A percentile compares a stretch with the other conserved stretches of the same genome.
phyloP scores from a whole-genome alignment of 1,284 basidiomycete species.

The Amylostereum areolatum region DNA sequence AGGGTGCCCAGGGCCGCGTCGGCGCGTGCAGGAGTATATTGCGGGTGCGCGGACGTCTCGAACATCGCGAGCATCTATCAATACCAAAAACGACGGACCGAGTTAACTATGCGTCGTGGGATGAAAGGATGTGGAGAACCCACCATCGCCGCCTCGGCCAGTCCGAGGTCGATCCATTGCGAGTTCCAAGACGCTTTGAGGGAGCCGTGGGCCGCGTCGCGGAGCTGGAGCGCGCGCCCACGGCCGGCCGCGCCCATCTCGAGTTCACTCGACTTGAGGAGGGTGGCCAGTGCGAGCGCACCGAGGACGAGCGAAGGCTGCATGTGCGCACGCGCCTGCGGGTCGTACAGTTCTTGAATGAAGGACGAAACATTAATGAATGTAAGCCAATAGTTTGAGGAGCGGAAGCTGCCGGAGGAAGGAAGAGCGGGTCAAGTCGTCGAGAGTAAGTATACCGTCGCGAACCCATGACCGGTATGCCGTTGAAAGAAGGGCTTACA shows the following conservation, averaged over 20 bases:
- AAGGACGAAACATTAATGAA: conserved; percentile 58
- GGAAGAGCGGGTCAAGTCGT: conserved; percentile 1
- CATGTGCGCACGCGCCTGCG: conserved; percentile 43
- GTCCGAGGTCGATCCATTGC: conserved; percentile 50
- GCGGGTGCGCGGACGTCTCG: conserved; percentile 67
- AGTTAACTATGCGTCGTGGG: neutral
- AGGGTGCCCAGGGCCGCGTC: conserved; percentile 47
- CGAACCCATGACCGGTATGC: too few species aligned
- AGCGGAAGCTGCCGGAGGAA: conserved; percentile 32
- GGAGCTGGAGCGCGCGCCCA: conserved; percentile 44
- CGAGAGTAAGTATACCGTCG: conserved; percentile 1
- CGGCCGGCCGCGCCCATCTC: conserved; percentile 48
- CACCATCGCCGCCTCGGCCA: conserved; percentile 73
- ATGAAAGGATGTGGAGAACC: conserved; percentile 20
- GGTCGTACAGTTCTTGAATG: conserved; percentile 44
- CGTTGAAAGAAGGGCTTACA: conserved; percentile 35
- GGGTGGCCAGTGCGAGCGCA: conserved; percentile 60
- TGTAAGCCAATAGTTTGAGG: conserved; percentile 53
- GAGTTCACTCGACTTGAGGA: conserved; percentile 68
- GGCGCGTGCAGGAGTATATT: conserved; percentile 50
- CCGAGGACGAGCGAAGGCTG: conserved; percentile 67
- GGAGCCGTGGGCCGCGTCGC: conserved; percentile 46
- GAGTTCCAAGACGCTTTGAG: conserved; percentile 46
- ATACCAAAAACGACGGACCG: conserved; percentile 8
- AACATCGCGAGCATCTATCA: conserved; percentile 64